phyloP scores from a whole-genome alignment of 2,329 filamentous ascomycete species.

The Diaporthe citriasiana region DNA sequence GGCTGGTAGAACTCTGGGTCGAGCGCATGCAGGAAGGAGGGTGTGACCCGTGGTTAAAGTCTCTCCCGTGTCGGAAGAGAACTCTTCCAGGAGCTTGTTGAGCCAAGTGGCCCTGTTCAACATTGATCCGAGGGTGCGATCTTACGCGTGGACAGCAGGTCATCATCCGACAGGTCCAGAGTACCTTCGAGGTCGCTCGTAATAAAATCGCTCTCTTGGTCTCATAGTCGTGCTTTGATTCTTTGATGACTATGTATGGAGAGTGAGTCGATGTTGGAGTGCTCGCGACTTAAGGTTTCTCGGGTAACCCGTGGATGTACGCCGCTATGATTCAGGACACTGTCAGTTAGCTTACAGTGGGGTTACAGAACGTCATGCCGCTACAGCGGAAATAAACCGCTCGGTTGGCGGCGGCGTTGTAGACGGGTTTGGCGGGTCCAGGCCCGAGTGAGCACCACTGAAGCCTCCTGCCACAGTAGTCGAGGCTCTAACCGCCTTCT shows the following conservation, averaged over 20 bases:
- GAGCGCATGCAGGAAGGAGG: background rate
- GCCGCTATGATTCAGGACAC: slow-evolving; percentile 6
- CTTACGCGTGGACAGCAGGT: background rate
- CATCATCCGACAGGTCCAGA: background rate
- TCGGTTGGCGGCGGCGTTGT: slow-evolving; percentile 39
- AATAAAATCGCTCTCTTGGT: background rate
- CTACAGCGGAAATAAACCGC: slow-evolving; percentile 37
- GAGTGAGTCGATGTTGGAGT: background rate
- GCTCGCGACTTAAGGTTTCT: slow-evolving; percentile 10
- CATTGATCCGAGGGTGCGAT: background rate
- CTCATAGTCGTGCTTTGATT: background rate
- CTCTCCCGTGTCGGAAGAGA: slow-evolving; percentile 35
- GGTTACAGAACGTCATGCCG: slow-evolving; percentile 26
- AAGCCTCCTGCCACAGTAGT: slow-evolving; percentile 1
- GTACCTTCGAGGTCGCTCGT: background rate
- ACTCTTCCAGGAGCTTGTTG: slow-evolving; percentile 23
- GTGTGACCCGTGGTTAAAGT: background rate
- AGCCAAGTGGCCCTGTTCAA: background rate
- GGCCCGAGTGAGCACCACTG: background rate
- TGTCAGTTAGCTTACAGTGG: slow-evolving; percentile 14
- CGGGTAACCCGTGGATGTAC: background rate
- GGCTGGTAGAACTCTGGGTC: slow-evolving; percentile 10
- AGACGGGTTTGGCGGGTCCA: background rate
- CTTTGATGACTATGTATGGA: background rate
- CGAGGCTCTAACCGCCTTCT: background rate